phyloP scores from a whole-genome alignment of 768 basidiomycete species.

The Boletus sp. region DNA sequence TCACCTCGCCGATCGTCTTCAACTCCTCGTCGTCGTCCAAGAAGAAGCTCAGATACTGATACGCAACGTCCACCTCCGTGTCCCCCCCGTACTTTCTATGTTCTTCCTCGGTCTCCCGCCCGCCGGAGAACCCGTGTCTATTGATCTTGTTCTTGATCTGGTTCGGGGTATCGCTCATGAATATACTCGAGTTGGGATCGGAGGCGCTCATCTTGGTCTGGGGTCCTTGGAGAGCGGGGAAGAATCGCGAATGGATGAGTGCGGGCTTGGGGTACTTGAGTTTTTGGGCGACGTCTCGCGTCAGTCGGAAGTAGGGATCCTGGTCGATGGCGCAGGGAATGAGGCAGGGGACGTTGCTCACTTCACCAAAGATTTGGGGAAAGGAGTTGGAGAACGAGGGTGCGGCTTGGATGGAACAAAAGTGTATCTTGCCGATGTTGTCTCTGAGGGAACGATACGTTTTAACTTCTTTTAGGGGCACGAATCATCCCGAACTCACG shows the following conservation, averaged over 20 bases:
- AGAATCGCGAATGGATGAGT: slow-evolving; percentile 93
- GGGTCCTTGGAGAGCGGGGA: slow-evolving; percentile 96
- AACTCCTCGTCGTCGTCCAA: slow-evolving; percentile 93
- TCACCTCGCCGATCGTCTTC: slow-evolving; percentile 69
- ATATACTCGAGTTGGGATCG: slow-evolving; percentile 89
- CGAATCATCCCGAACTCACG: slow-evolving; percentile 52
- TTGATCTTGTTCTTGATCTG: slow-evolving; percentile 99
- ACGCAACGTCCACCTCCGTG: slow-evolving; percentile 92
- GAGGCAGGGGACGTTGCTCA: slow-evolving; percentile 81
- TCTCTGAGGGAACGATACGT: slow-evolving; percentile 54
- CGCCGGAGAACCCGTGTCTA: slow-evolving; percentile 94
- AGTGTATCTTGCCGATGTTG: slow-evolving; percentile 98
- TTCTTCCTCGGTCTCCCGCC: slow-evolving; percentile 93
- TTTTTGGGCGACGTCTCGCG: slow-evolving; percentile 90
- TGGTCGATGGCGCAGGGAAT: slow-evolving; percentile 99
- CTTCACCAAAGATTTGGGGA: slow-evolving; percentile 91
- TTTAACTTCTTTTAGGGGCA: not conserved
- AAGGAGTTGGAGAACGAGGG: slow-evolving; percentile 98
- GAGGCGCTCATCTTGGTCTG: slow-evolving; percentile 99
- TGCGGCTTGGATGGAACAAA: slow-evolving; percentile 91
- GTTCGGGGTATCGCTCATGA: slow-evolving; percentile 88
- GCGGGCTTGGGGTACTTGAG: slow-evolving; percentile 95
- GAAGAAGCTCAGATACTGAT: slow-evolving; percentile 95
- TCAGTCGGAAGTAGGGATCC: slow-evolving; percentile 96
- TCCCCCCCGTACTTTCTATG: slow-evolving; percentile 86